Evolutionary conservation across 139 green algal genomes (phyloP).

Genomic region (Micromonas commoda): DNA sequence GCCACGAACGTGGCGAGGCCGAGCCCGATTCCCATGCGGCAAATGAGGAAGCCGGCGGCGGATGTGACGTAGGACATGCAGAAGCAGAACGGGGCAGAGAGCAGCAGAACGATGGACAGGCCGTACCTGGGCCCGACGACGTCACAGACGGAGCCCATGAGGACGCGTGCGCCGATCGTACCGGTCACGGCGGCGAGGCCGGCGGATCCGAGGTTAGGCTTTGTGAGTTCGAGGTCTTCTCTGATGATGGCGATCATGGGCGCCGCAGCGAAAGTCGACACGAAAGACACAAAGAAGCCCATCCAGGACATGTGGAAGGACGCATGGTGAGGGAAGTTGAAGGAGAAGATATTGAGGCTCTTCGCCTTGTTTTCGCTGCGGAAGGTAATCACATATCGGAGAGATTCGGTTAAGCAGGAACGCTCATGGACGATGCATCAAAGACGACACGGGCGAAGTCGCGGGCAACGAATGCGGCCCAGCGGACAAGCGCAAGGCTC

Average conservation of each 20-base stretch:
- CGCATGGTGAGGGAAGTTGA: conserved; percentile 51
- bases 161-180: conserved; percentile 54
- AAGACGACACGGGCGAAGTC: too few species aligned
- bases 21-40: conserved; percentile 74
- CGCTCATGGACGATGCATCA: too few species aligned
- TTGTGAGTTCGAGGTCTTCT: conserved; percentile 65
- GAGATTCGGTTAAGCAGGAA: too few species aligned
- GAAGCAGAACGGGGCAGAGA: conserved; percentile 59
- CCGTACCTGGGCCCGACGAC: conserved; percentile 64
- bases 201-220: conserved; percentile 48
- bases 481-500: too few species aligned
- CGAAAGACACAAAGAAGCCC: conserved; percentile 80
- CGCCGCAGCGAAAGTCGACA: conserved; percentile 81
- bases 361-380: conserved; percentile 60
- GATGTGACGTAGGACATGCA: conserved; percentile 46
- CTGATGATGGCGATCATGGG: conserved; percentile 69
- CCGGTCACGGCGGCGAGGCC: conserved; percentile 58
- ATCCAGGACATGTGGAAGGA: conserved; percentile 79
- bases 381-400: too few species aligned
- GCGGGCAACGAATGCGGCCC: too few species aligned
- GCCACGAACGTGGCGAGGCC: conserved; percentile 77
- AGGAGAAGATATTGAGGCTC: conserved; percentile 46
- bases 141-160: conserved; percentile 68
- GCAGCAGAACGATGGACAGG: conserved; percentile 47
- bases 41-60: conserved; percentile 58